Base-by-base conservation (phyloP, 2,329 filamentous ascomycete species). In the Endocalyx cinctus region DNA sequence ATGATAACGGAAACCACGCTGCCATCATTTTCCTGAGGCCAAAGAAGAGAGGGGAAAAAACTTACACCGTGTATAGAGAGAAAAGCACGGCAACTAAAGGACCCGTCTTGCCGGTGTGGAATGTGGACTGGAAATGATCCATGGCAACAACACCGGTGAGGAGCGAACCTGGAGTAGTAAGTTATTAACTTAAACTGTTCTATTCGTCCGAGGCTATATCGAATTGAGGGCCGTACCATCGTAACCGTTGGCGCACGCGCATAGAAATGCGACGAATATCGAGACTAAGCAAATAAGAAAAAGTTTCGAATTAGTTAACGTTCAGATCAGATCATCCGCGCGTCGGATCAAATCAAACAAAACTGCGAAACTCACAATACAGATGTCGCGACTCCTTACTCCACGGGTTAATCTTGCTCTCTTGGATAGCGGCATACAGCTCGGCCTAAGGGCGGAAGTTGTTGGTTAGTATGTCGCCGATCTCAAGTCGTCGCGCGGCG, bases 21-120 rank as follows among this genome's bases (percentile, higher is more conserved):
- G n/a, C n/a, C n/a, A n/a, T n/a, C n/a, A n/a, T n/a, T n/a, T n/a
- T n/a, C n/a, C n/a, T n/a, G n/a, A n/a, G n/a, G n/a, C n/a, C n/a
- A n/a, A n/a, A n/a, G 8, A 8, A 8, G 20, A n/a, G 20, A 23
- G 8, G n/a, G 20, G 20, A 8, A 16, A 27, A 14, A n/a, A 57
- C 65, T 42, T 52, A 69, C 66, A 71, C 63, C 5, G 64, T 66
- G 46, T 72, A 71, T 16, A 72, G 58, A 5, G 66, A 70, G 36
- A 62, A 63, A 48, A 66, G 56, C 15, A 70, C 37, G 4, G 67
- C 61, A 29, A 68, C 63, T 30, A 55, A 51, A 15, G 51, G 40
- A 11, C 60, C 67, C 7, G 50, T 59, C 35, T 52, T 51, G n/a
- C 56, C 58, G 5, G 54, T 58, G 5, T 62, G 41, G 41, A 70